Base-by-base conservation (phyloP, 352 stramenopile genomes). In the Phytophthora chlamydospora region DNA sequence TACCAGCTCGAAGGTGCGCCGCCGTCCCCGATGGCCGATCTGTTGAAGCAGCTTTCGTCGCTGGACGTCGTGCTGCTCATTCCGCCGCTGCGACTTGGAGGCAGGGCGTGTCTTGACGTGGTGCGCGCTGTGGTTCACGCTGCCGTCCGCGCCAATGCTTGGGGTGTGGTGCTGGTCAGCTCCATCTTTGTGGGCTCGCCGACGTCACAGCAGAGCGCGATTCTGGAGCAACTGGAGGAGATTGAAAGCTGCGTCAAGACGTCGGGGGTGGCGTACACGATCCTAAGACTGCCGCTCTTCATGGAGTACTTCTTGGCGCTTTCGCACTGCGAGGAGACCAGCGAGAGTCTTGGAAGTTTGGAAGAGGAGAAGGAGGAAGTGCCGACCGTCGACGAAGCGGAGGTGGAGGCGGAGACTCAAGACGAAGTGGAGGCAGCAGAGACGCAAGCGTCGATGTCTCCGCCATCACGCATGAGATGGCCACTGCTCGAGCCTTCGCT, bases 281-380 rank as follows among this genome's bases (percentile, higher is more conserved):
- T 91, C 49, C 42, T 91, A 41, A 77, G 85, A 0, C 58, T 93
- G 14, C 85, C 85, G 32, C 34, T 93, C 31, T 89, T 93, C 27
- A 90, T 91, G 71, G 85, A 93, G 66, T 93, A 91, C 56, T 91
- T 93, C 33, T 36, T 89, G 32, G 69, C 82, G 2, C 62, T 93
- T 0, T 79, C 69, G 17, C 24, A 62, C 40, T 59, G 54, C 2
- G 58, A 75, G 3, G 56, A 68, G 58, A 24, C 27, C 33, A 50
- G 42, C 11, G 59, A 58, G 14, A 51, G 46, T 9, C 13, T 67
- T 2, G 53, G 46, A 6, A 68, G 49, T 32, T 11, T 67, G 6
- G 65, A 79, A 40, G 72, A 79, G 39, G 62, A 80, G 42, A 79
- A 78, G n/a, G 27, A 12, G 2, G 42, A 72, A 17, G 44, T 33